Evolutionary conservation across 225 moss, liverwort and hornwort species (phyloP), one percentile per base, ranked within the genome.

Genomic region (Asterella californica): DNA sequence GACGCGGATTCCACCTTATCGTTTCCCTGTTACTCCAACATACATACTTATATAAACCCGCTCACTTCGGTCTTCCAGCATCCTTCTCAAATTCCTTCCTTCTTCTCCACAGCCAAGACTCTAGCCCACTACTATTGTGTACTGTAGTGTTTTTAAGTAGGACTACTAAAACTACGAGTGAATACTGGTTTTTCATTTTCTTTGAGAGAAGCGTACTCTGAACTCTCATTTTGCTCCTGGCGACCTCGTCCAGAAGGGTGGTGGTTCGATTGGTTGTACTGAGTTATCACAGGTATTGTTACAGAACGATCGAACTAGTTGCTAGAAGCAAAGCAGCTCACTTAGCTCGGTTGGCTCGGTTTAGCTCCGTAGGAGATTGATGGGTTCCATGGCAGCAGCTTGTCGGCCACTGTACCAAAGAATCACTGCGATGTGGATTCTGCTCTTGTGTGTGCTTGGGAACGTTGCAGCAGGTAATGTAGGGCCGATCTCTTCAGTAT

Each of bases 1-100:
- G 59, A 76, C 76, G 76, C 76, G 76, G 76, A 76, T 61, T 59
- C 76, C 55, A 57, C 59, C 36, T 62, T 27, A 48, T 52, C 50
- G 33, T 24, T 47, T 46, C n/a, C 46, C n/a, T 21, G 42, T 70
- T 22, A 27, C 25, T 48, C 25, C 71, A n/a, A 32, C 52, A 10
- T 74, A 50, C 30, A 5, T 7, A 5, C 53, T 53, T 59, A 59
- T 76, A 46, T 62, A 59, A 42, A 2, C 37, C 36, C 25, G 37
- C 38, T 29, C 38, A 10, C 21, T n/a, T 14, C 27, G 24, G 0
- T 55, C 38, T 36, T 76, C 45, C 6, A 76, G 22, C 33, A 0
- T 4, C 11, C 72, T 6, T 18, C 21, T n/a, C n/a, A n/a, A n/a
- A 5, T 25, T 34, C 25, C 12, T 7, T 12, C 27, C 27, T 27